A percentile compares a stretch with the other conserved stretches of the same genome.
Conservation (phyloP, 495 filamentous ascomycete genomes). For the Letharia columbiana region DNA sequence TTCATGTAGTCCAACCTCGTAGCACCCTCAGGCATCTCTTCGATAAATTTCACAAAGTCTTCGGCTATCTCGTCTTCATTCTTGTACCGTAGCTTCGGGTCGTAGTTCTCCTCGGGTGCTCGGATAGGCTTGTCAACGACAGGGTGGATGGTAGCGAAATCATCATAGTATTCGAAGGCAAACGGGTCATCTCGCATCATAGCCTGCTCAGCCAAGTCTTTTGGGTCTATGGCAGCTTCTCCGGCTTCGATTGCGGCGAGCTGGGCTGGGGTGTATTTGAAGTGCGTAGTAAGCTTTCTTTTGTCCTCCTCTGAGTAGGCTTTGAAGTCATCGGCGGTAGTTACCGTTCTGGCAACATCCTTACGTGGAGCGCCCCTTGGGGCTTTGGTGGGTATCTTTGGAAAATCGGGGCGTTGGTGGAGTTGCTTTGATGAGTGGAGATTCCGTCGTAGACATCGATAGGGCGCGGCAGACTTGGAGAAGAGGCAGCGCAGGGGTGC, state of each 20-base stretch:
- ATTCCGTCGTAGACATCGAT: constrained; percentile 15
- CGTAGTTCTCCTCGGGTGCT: constrained; percentile 44
- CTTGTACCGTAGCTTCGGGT: constrained; percentile 56
- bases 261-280: constrained; percentile 78
- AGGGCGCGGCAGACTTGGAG: background rate
- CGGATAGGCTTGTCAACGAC: constrained; percentile 60
- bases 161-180: constrained; percentile 70
- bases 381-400: constrained; percentile 16
- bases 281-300: constrained; percentile 50
- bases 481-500: constrained; percentile 12
- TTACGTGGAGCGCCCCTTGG: background rate
- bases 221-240: constrained; percentile 69
- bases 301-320: constrained; percentile 64
- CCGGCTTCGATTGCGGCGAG: constrained; percentile 77
- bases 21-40: constrained; percentile 42
- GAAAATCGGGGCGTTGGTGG: constrained; percentile 11
- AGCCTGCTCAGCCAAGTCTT: constrained; percentile 67
- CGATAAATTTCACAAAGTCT: constrained; percentile 50
- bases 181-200: constrained; percentile 61
- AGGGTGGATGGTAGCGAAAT: constrained; percentile 68
- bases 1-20: constrained; percentile 37
- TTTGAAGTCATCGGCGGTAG: constrained; percentile 42
- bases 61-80: constrained; percentile 46
- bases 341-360: constrained; percentile 18
- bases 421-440: constrained; percentile 18